Evolutionary conservation across 2,329 filamentous ascomycete species (phyloP).

Genomic region (Diaporthe velutina): DNA sequence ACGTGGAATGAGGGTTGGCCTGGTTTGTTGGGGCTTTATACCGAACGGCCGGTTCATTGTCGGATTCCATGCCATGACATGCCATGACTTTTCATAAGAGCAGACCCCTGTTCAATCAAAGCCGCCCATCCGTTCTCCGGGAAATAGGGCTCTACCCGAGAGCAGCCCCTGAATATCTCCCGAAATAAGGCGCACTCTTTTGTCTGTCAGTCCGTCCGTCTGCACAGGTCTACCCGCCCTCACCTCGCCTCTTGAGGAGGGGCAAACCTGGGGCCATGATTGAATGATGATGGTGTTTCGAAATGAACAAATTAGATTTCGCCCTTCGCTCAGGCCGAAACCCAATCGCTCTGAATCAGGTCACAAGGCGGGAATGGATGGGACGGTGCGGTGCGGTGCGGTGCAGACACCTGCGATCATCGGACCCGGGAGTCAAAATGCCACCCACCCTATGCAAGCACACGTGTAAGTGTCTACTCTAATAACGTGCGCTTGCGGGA

Average conservation of each 20-base stretch:
- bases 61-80: background rate
- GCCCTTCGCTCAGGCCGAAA: constrained; percentile 24
- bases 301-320: constrained; percentile 29
- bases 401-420: background rate
- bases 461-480: background rate
- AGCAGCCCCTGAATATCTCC: constrained; percentile 26
- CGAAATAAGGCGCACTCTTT: constrained; percentile 12
- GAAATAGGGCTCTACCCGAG: constrained; percentile 23
- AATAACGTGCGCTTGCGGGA: background rate
- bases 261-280: background rate
- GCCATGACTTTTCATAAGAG: background rate
- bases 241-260: constrained; percentile 4
- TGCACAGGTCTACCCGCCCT: background rate
- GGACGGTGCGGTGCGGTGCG: background rate
- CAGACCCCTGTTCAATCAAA: constrained; percentile 8
- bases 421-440: constrained; percentile 10
- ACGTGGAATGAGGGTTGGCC: background rate
- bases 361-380: background rate
- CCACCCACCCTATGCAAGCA: constrained; percentile 10
- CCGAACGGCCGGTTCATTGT: background rate
- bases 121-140: background rate
- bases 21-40: background rate
- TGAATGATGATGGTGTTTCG: constrained; percentile 23
- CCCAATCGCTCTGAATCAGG: constrained; percentile 27
- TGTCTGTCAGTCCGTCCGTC: background rate